A percentile compares a stretch with the other conserved stretches of the same genome.
These are phyloP conservation scores for Myxozyma mucilagina DNA, from an alignment of 805 yeast species.

Conservation along the genomic window DNA sequence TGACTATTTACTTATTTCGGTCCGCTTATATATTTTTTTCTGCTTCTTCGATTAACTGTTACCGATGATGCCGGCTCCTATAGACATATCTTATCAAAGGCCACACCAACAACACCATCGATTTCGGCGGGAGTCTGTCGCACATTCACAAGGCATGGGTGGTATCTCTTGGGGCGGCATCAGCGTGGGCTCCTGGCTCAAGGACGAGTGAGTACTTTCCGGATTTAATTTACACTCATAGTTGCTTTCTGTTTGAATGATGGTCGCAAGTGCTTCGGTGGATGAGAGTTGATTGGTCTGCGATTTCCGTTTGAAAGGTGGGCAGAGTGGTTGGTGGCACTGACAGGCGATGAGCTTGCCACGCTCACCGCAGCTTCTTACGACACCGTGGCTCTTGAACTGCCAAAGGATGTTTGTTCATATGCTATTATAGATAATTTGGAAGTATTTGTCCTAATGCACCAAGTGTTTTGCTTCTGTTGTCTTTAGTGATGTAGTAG, in stretches of 20 bases:
- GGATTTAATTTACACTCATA: not conserved
- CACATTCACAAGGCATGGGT: conserved; percentile 97
- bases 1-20: not conserved
- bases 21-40: not conserved
- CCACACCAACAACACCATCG: conserved; percentile 42
- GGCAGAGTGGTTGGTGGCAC: not conserved
- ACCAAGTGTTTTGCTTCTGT: too few species aligned
- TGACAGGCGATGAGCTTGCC: not conserved
- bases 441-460: too few species aligned
- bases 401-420: too few species aligned
- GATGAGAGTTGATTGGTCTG: too few species aligned
- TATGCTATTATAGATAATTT: too few species aligned
- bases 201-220: conserved; percentile 62
- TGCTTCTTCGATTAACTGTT: not conserved
- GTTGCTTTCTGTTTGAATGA: too few species aligned
- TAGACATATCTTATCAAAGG: conserved; percentile 45
- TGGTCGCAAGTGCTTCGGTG: too few species aligned
- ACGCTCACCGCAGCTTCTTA: not conserved
- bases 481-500: too few species aligned
- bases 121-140: conserved; percentile 84
- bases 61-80: conserved; percentile 42
- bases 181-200: conserved; percentile 92
- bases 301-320: not conserved
- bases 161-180: conserved; percentile 97
- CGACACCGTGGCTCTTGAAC: too few species aligned